A percentile compares a stretch with the other conserved stretches of the same genome.
phyloP scores from a whole-genome alignment of 192 early-diverging fungal species.

The Rhizoclosmatium globosum region DNA sequence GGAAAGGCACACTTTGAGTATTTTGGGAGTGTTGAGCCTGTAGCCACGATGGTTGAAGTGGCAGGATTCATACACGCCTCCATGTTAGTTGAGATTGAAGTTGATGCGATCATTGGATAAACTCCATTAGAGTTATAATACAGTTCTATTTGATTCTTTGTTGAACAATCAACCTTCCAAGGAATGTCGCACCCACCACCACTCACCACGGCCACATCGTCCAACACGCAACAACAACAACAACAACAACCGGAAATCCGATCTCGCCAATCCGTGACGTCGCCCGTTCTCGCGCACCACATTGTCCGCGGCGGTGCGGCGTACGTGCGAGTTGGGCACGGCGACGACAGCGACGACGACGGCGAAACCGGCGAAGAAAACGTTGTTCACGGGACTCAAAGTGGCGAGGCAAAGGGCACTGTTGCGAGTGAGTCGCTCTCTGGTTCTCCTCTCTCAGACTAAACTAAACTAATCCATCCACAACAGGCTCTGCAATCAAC shows the following conservation, averaged over 20 bases:
- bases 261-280: no score
- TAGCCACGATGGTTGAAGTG: constrained; percentile 54
- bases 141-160: neutral
- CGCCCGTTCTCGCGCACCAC: no score
- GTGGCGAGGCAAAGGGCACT: constrained; percentile 54
- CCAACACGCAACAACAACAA: no score
- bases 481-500: constrained; percentile 71
- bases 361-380: constrained; percentile 36
- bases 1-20: constrained; percentile 41
- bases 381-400: neutral
- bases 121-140: no score
- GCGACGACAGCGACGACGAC: constrained; percentile 1
- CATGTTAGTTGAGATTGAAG: constrained; percentile 56
- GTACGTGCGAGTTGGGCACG: no score
- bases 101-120: constrained; percentile 46
- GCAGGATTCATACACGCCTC: constrained; percentile 42
- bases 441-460: neutral
- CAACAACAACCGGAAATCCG: no score
- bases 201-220: no score
- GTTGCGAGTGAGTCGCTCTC: constrained; percentile 47
- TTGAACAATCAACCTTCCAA: neutral
- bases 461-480: neutral
- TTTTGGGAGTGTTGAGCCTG: constrained; percentile 41
- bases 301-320: no score
- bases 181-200: no score